A percentile compares a stretch with the other conserved stretches of the same genome.
Evolutionary conservation across 306 rosid genomes (phyloP).

Genomic region (Fragaria nilgerrensis): DNA sequence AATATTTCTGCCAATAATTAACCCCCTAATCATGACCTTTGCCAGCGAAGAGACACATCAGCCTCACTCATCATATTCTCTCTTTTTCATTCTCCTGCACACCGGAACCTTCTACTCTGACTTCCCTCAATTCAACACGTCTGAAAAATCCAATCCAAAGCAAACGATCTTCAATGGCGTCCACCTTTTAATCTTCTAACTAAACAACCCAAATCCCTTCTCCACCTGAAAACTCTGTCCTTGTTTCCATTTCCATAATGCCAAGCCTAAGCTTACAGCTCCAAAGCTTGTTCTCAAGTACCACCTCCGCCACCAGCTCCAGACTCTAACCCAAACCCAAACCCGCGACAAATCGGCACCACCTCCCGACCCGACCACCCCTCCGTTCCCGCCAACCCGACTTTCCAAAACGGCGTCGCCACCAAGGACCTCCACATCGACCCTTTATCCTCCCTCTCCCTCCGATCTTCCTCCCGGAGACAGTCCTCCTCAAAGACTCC

Average conservation of each 20-base stretch:
- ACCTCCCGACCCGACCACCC: constrained; percentile 74
- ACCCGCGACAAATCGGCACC: constrained; percentile 41
- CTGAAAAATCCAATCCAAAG: background rate
- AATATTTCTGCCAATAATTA: background rate
- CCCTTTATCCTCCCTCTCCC: constrained; percentile 61
- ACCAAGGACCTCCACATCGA: constrained; percentile 88
- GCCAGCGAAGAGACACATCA: constrained; percentile 4
- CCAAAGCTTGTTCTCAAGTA: constrained; percentile 86
- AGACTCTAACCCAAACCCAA: constrained; percentile 31
- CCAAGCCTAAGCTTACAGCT: constrained; percentile 77
- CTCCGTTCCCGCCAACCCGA: constrained; percentile 56
- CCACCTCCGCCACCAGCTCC: constrained; percentile 66
- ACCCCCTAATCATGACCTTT: background rate
- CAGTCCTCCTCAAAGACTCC: constrained; percentile 52
- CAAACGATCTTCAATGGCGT: background rate
- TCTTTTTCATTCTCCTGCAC: background rate
- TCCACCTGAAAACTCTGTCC: background rate
- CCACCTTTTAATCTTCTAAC: background rate
- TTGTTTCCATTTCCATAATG: constrained; percentile 30
- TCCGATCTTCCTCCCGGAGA: constrained; percentile 86
- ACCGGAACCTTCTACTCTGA: constrained; percentile 9
- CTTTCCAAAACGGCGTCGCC: constrained; percentile 80
- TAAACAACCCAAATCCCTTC: background rate
- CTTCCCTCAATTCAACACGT: constrained; percentile 1
- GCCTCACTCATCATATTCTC: background rate